Conservation (phyloP, 2,329 filamentous ascomycete species). For the Diplodia corticola region DNA sequence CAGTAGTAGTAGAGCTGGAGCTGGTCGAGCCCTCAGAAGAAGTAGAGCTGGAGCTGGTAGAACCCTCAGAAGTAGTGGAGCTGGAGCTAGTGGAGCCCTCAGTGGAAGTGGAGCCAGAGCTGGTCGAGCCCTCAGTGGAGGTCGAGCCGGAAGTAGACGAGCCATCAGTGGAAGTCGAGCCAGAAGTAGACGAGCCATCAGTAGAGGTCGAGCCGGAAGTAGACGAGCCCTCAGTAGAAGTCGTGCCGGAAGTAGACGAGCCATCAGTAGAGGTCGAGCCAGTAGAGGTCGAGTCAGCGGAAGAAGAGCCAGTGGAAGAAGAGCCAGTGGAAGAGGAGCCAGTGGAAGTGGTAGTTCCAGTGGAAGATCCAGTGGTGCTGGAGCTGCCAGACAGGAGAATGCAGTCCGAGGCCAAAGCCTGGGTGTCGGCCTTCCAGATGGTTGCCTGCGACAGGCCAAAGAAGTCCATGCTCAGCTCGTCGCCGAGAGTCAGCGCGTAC, state of each 20-base stretch:
- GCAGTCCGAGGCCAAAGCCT: not conserved
- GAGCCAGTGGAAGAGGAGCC: not conserved
- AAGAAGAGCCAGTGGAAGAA: not conserved
- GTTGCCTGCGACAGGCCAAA: not conserved
- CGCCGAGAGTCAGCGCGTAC: not conserved
- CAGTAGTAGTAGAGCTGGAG: not conserved
- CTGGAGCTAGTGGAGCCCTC: not conserved
- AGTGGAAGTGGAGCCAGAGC: not conserved
- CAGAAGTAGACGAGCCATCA: not conserved
- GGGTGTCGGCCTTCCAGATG: not conserved
- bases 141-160: not conserved
- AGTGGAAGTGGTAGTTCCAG: too few relatives aligned
- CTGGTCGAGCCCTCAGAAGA: not conserved
- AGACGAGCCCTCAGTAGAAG: not conserved
- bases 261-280: not conserved
- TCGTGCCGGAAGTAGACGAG: not conserved
- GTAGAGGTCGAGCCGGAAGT: not conserved
- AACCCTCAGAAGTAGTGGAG: not conserved
- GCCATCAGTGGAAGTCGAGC: not conserved
- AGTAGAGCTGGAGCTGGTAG: not conserved
- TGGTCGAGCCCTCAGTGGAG: not conserved
- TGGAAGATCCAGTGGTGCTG: too few relatives aligned
- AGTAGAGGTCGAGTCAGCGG: not conserved
- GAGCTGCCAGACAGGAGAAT: not conserved
- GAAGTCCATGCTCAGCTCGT: slow-evolving; percentile 11